A percentile compares a stretch with the other conserved stretches of the same genome.
phyloP scores from a whole-genome alignment of 1,284 basidiomycete species.

The Microbotryum saponariae region DNA sequence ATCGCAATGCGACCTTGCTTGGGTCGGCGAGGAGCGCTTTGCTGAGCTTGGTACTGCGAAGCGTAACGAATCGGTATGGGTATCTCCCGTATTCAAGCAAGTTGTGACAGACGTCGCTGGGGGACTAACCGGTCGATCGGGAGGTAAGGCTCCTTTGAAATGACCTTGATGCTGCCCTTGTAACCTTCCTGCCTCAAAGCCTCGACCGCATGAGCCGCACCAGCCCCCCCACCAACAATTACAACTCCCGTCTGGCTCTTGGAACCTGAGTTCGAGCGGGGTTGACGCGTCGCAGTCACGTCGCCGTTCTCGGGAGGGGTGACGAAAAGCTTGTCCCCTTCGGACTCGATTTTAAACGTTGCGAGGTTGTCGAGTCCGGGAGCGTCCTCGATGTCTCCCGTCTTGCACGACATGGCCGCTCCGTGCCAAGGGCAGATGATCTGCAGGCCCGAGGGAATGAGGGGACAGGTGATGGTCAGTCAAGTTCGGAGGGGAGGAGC shows the following conservation, averaged over 20 bases:
- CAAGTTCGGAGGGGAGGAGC: neutral
- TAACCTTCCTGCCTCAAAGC: constrained; percentile 78
- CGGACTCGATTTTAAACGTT: constrained; percentile 56
- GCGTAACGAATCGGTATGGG: constrained; percentile 42
- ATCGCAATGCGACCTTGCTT: constrained; percentile 61
- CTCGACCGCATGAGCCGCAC: constrained; percentile 70
- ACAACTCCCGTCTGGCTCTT: constrained; percentile 54
- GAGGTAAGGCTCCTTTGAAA: constrained; percentile 69
- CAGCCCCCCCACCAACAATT: constrained; percentile 78
- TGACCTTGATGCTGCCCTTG: constrained; percentile 64
- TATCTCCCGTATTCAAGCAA: neutral
- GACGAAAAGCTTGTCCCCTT: constrained; percentile 38
- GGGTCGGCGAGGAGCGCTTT: constrained; percentile 75
- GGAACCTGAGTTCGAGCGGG: constrained; percentile 41
- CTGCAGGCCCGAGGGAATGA: neutral
- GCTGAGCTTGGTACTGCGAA: constrained; percentile 63
- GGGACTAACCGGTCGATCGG: constrained; percentile 63
- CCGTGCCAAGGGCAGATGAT: constrained; percentile 74
- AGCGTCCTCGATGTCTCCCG: constrained; percentile 64
- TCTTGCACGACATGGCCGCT: constrained; percentile 76
- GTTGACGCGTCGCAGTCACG: constrained; percentile 36
- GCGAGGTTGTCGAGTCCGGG: constrained; percentile 80
- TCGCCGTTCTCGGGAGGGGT: constrained; percentile 46
- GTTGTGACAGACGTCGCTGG: constrained; percentile 41
- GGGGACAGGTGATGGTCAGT: neutral